Conservation (phyloP, 371 early-diverging fungal genomes). For the Rhizopus sp. region DNA sequence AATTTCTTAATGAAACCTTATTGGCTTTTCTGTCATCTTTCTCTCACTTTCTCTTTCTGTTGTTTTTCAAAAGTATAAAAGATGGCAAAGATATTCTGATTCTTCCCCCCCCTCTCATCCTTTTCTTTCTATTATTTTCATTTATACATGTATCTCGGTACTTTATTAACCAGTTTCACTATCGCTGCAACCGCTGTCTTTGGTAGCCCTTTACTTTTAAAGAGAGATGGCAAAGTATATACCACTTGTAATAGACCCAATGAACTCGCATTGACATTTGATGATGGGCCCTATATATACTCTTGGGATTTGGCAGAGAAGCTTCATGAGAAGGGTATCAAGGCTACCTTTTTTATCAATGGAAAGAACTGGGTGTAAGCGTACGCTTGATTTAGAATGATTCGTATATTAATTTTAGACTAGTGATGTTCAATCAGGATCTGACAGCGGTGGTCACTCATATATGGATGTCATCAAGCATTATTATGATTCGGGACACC, state of each 20-base stretch:
- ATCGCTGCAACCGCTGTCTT: not conserved
- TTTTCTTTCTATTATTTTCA: not conserved
- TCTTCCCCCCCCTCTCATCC: not conserved
- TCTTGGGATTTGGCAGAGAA: constrained; percentile 20
- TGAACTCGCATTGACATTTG: constrained; percentile 30
- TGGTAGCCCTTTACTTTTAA: not conserved
- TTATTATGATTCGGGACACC: constrained; percentile 23
- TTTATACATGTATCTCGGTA: not conserved
- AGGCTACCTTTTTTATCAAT: constrained; percentile 68
- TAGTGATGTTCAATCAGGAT: constrained; percentile 22
- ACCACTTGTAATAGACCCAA: constrained; percentile 20
- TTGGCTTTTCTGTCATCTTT: not conserved
- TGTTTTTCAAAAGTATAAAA: not conserved
- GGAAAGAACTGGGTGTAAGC: constrained; percentile 43
- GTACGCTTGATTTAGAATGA: not conserved
- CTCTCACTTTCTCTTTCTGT: not conserved
- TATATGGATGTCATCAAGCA: constrained; percentile 30
- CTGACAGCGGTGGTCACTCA: constrained; percentile 20
- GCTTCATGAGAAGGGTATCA: constrained; percentile 18
- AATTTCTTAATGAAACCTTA: not conserved
- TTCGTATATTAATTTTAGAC: not conserved
- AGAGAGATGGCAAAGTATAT: constrained; percentile 2
- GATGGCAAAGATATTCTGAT: not conserved
- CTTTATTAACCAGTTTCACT: not conserved
- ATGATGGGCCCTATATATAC: constrained; percentile 30